phyloP scores from a whole-genome alignment of 164 flowering plant genomes.

The Houttuynia cordata region DNA sequence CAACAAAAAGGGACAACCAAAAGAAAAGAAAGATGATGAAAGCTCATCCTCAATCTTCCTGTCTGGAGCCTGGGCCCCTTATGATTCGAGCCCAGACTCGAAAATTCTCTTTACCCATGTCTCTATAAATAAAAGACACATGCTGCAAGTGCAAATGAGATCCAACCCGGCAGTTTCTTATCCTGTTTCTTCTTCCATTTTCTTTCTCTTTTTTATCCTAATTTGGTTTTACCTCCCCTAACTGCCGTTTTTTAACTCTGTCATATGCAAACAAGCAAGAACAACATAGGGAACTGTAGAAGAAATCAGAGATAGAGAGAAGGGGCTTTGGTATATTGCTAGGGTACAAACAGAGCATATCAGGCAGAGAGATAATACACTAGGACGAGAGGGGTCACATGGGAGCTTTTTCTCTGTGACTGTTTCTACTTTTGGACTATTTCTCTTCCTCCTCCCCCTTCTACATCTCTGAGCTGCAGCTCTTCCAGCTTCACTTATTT shows the following conservation, averaged over 20 bases:
- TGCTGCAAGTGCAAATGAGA: background rate
- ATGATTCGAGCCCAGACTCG: conserved; percentile 2
- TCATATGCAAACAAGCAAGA: background rate
- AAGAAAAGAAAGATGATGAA: background rate
- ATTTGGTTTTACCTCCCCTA: background rate
- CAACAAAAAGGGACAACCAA: background rate
- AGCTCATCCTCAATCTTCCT: conserved; percentile 1
- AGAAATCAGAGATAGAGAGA: background rate
- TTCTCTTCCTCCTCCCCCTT: conserved; percentile 9
- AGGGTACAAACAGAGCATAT: conserved; percentile 19
- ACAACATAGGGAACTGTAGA: background rate
- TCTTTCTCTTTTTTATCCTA: background rate
- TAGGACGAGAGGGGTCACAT: conserved; percentile 19
- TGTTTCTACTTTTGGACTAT: conserved; percentile 18
- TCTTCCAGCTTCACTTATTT: no score
- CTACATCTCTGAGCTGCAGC: conserved; percentile 10
- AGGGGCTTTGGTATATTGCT: conserved; percentile 6
- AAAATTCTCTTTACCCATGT: conserved; percentile 7
- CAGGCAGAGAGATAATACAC: conserved; percentile 13
- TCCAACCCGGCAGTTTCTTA: background rate
- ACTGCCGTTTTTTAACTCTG: background rate
- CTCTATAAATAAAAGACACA: conserved; percentile 9
- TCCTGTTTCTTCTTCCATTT: background rate
- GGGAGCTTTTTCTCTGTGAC: conserved; percentile 21
- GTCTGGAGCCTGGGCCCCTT: conserved; percentile 2